Conservation (phyloP, 805 yeast species). For the Yamadazyma akitaensis region DNA sequence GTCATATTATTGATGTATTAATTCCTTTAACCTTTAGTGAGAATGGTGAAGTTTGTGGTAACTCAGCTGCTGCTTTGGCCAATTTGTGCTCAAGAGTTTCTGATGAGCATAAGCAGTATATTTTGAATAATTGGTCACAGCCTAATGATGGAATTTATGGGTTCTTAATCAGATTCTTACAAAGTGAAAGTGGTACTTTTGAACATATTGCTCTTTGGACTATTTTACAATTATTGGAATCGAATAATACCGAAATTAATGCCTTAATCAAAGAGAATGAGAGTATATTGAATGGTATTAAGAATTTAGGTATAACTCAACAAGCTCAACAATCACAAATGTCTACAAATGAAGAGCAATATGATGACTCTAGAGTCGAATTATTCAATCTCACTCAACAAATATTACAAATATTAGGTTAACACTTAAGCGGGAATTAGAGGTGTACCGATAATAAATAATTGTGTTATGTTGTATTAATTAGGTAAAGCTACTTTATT, state of each 20-base stretch:
- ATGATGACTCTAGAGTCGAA: conserved; percentile 62
- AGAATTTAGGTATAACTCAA: conserved; percentile 42
- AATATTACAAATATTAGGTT: conserved; percentile 53
- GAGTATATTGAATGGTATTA: conserved; percentile 52
- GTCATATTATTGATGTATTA: conserved; percentile 82
- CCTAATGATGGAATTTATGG: conserved; percentile 86
- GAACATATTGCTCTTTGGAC: conserved; percentile 99
- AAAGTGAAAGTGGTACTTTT: conserved; percentile 84
- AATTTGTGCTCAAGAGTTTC: conserved; percentile 86
- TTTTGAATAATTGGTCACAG: conserved; percentile 71
- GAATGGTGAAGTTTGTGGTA: conserved; percentile 95
- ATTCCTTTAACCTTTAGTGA: conserved; percentile 86
- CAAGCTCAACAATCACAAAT: conserved; percentile 30
- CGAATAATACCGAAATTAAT: conserved; percentile 65
- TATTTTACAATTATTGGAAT: conserved; percentile 84
- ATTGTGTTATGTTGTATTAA: neutral
- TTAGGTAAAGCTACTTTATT: neutral
- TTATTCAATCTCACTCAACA: conserved; percentile 65
- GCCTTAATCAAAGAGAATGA: conserved; percentile 53
- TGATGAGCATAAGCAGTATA: conserved; percentile 68
- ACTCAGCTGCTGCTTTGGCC: conserved; percentile 97
- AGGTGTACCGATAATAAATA: conserved; percentile 8
- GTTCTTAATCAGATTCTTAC: conserved; percentile 75
- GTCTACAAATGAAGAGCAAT: conserved; percentile 33
- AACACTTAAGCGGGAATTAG: conserved; percentile 1